Conservation (phyloP, 2,329 filamentous ascomycete species). For the Passalora sequoiae region DNA sequence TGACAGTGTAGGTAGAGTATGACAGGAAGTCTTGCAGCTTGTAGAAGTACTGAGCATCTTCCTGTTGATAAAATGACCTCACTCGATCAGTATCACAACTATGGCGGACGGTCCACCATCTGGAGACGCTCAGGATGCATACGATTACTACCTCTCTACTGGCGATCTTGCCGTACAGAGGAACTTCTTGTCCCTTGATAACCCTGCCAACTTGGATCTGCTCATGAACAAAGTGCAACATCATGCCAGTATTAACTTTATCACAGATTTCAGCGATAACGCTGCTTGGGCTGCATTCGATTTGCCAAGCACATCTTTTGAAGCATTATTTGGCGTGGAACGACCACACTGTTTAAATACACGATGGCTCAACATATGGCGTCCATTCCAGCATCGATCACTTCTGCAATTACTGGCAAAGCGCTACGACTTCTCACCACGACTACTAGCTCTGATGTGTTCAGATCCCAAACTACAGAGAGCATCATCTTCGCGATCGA, state of each 20-base stretch:
- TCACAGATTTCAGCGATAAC: constrained; percentile 59
- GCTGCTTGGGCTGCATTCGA: constrained; percentile 54
- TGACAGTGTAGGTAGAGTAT: constrained; percentile 1
- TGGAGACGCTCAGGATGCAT: constrained; percentile 10
- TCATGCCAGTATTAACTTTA: constrained; percentile 52
- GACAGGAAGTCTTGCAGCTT: not conserved
- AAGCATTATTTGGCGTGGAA: constrained; percentile 37
- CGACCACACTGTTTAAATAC: constrained; percentile 50
- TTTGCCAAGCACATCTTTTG: constrained; percentile 43
- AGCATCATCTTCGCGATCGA: constrained; percentile 9
- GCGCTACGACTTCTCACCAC: constrained; percentile 63
- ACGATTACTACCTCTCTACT: constrained; percentile 19
- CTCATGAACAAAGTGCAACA: constrained; percentile 41
- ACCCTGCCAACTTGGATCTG: constrained; percentile 42
- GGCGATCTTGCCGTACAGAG: constrained; percentile 16
- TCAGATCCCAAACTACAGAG: constrained; percentile 46
- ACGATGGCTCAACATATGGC: constrained; percentile 74
- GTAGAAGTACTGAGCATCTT: constrained; percentile 3
- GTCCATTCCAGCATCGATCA: constrained; percentile 56
- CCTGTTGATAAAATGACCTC: too few species aligned
- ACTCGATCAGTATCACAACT: too few species aligned
- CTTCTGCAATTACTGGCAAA: constrained; percentile 54
- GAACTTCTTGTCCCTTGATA: constrained; percentile 52
- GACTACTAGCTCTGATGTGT: constrained; percentile 60
- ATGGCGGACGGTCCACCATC: too few species aligned